Conservation (phyloP, 768 basidiomycete genomes). For the Russula griseocarnosa region DNA sequence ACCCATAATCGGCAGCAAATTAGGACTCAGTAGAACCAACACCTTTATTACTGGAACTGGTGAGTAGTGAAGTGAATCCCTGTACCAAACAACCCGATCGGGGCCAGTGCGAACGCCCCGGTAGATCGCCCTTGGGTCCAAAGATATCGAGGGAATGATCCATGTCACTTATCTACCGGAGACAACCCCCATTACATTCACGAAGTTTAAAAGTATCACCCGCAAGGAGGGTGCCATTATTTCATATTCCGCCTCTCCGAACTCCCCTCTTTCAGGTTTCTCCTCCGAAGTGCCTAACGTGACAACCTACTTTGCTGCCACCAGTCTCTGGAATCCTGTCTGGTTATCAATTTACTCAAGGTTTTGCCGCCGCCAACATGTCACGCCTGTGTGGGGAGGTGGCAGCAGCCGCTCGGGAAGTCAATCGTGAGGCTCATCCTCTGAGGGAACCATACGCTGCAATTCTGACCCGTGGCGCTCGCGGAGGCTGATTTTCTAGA, state of each 20-base stretch:
- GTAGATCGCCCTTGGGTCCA: too few relatives aligned
- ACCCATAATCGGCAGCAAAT: constrained; percentile 60
- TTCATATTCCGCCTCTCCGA: constrained; percentile 9
- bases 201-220: too few relatives aligned
- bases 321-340: constrained; percentile 64
- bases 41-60: constrained; percentile 59
- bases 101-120: constrained; percentile 4
- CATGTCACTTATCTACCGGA: too few relatives aligned
- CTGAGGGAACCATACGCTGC: constrained; percentile 9
- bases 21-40: constrained; percentile 64
- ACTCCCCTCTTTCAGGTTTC: background rate
- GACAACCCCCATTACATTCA: too few relatives aligned
- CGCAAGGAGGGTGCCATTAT: too few relatives aligned
- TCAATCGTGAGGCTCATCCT: constrained; percentile 8
- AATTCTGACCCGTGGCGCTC: constrained; percentile 22
- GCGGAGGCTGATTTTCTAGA: constrained; percentile 15
- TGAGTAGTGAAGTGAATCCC: constrained; percentile 53
- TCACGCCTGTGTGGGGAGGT: constrained; percentile 34
- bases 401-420: constrained; percentile 17
- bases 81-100: background rate
- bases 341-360: constrained; percentile 72
- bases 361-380: constrained; percentile 43
- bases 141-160: too few relatives aligned
- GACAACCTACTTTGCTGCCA: constrained; percentile 14
- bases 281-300: constrained; percentile 13